These are phyloP conservation scores for Taxillus chinensis DNA, from an alignment of 164 flowering plant genomes.

Conservation along the genomic window DNA sequence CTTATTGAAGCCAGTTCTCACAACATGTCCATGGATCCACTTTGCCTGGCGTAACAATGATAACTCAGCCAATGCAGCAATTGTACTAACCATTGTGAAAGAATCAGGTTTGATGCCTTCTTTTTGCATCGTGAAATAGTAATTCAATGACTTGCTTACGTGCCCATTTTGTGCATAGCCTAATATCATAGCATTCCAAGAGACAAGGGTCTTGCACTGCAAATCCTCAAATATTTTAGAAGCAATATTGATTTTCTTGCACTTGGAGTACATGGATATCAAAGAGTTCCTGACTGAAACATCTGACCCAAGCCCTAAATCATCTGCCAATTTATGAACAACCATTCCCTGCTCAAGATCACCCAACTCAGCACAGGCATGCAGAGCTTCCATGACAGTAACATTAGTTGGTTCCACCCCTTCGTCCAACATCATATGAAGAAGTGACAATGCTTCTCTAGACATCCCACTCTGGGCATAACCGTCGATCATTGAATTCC, in stretches of 20 bases:
- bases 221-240: conserved; percentile 39
- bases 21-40: conserved; percentile 72
- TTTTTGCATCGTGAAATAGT: conserved; percentile 43
- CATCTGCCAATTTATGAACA: conserved; percentile 40
- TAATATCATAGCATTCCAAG: conserved; percentile 87
- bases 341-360: conserved; percentile 48
- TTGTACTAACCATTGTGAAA: conserved; percentile 71
- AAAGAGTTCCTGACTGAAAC: conserved; percentile 66
- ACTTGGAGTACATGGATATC: conserved; percentile 86
- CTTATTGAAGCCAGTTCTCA: conserved; percentile 43
- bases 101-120: conserved; percentile 49
- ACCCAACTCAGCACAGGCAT: conserved; percentile 67
- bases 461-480: conserved; percentile 56
- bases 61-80: conserved; percentile 68
- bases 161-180: conserved; percentile 75
- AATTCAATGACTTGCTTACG: conserved; percentile 48
- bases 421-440: conserved; percentile 55
- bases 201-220: conserved; percentile 47
- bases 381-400: conserved; percentile 62
- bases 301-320: conserved; percentile 37
- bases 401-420: conserved; percentile 60
- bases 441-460: conserved; percentile 47
- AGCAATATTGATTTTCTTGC: conserved; percentile 58
- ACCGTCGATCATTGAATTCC: conserved; percentile 84
- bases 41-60: conserved; percentile 60